Base-by-base conservation (phyloP, 805 yeast species). In the Hanseniaspora valbyensis region DNA sequence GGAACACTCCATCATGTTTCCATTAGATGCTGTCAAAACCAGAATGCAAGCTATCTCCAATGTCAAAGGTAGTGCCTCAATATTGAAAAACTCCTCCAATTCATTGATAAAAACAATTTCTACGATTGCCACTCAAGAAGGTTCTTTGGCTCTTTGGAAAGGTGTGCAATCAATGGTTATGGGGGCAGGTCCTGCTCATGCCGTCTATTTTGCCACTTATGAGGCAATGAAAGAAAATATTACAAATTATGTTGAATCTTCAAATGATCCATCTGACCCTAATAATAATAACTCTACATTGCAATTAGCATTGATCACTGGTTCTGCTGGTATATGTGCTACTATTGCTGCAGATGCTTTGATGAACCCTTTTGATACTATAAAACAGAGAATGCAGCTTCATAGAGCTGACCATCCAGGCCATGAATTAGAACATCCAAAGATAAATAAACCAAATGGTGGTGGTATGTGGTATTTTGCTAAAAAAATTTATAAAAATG, bases 131-230 rank as follows among this genome's bases (percentile, higher is more conserved):
- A 75, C 95, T 14, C 72, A 82, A 16, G 97, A 90, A 65, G 98
- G 98, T 2, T 83, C 90, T 5, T 61, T 76, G 48, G 84, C 95
- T 0, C 73, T 92, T 26, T 90, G 96, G 95, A 74, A 95, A 61
- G 98, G 98, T 50, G 85, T 90, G 16, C 80, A 87, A 22, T 83
- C 95, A 1, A 95, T 92, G 53, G 80, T 88, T 2, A 62, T 90
- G 54, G 98, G 98, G 34, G 96, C 98, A n/a, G 98, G 98, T 6
- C 98, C 98, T 2, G 96, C 97, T 2, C 98, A 90, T 68, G 97
- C 97, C 3, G 83, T 92, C 6, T 90, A 92, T 67, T 90, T 88
- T 64, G 80, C 89, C n/a, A 94, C 92, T 3, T 92, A 88, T 66
- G 98, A 90, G 66, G 73, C 79, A 45, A 74, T 88, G 33, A 75